phyloP scores from a whole-genome alignment of 345 rosid genomes.

The Salix dunnii region DNA sequence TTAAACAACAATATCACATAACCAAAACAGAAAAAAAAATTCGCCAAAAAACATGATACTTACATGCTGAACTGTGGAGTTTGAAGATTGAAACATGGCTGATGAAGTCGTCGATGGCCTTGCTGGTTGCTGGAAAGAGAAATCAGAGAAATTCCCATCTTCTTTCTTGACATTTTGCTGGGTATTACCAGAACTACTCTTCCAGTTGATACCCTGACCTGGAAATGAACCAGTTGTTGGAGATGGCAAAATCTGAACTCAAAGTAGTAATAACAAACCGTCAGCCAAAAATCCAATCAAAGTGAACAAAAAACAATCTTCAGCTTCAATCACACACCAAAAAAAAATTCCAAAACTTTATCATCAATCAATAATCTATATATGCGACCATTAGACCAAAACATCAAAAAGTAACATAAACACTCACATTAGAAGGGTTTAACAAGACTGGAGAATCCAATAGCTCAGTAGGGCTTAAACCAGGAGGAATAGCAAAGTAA shows the following conservation, averaged over 20 bases:
- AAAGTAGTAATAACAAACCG: not conserved
- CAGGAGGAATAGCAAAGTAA: constrained; percentile 76
- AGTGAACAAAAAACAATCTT: not conserved
- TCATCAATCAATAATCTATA: not conserved
- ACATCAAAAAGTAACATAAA: not conserved
- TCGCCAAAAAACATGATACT: constrained; percentile 2
- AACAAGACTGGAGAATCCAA: constrained; percentile 84
- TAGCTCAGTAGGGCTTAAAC: constrained; percentile 65
- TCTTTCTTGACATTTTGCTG: constrained; percentile 43
- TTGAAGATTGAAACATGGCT: constrained; percentile 31
- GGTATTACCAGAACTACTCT: constrained; percentile 21
- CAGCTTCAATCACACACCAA: not conserved
- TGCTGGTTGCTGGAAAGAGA: constrained; percentile 58
- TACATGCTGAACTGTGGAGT: constrained; percentile 32
- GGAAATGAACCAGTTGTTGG: constrained; percentile 86
- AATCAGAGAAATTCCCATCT: constrained; percentile 38
- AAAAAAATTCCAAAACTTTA: not conserved
- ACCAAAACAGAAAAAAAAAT: not conserved
- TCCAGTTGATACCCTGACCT: constrained; percentile 48
- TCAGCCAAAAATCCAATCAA: constrained; percentile 9
- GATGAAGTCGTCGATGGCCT: constrained; percentile 25
- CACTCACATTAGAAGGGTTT: constrained; percentile 61
- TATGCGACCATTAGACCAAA: not conserved
- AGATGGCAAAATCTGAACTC: constrained; percentile 69
- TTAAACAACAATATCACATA: not conserved